Evolutionary conservation across 2,329 filamentous ascomycete genomes (phyloP).

Genomic region (Botryotinia narcissicola): DNA sequence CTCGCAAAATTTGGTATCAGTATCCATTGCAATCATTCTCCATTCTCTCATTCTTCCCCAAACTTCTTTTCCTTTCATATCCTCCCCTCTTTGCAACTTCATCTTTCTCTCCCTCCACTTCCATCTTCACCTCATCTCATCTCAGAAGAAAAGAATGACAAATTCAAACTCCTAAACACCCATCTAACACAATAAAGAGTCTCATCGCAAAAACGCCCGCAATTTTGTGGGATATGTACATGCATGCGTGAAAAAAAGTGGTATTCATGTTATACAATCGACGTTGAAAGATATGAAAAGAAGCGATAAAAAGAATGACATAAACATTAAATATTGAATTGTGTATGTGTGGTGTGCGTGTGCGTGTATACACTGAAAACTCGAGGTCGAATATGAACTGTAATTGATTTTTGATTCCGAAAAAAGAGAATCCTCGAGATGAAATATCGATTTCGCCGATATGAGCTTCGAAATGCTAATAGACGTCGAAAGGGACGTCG

Average conservation of each 20-base stretch:
- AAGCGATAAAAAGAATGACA: background rate
- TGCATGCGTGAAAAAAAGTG: constrained; percentile 1
- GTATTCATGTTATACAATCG: constrained; percentile 5
- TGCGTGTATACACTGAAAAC: background rate
- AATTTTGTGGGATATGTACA: constrained; percentile 5
- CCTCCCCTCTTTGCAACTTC: background rate
- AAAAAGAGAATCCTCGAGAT: background rate
- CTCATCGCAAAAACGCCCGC: background rate
- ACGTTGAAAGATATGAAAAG: background rate
- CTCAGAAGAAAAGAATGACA: background rate
- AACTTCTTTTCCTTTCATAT: background rate
- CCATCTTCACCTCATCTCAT: background rate
- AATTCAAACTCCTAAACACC: background rate
- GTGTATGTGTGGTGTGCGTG: background rate
- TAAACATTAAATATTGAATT: constrained; percentile 11
- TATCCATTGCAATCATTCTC: background rate
- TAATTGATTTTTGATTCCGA: background rate
- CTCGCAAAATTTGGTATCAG: background rate
- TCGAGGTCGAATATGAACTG: background rate
- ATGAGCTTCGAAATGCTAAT: background rate
- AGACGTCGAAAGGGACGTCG: background rate
- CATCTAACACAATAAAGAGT: background rate
- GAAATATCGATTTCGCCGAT: background rate
- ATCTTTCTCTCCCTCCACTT: background rate
- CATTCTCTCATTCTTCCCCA: background rate